These are phyloP conservation scores for Diplodia intermedia DNA, from an alignment of 2,329 filamentous ascomycete genomes.

Conservation along the genomic window DNA sequence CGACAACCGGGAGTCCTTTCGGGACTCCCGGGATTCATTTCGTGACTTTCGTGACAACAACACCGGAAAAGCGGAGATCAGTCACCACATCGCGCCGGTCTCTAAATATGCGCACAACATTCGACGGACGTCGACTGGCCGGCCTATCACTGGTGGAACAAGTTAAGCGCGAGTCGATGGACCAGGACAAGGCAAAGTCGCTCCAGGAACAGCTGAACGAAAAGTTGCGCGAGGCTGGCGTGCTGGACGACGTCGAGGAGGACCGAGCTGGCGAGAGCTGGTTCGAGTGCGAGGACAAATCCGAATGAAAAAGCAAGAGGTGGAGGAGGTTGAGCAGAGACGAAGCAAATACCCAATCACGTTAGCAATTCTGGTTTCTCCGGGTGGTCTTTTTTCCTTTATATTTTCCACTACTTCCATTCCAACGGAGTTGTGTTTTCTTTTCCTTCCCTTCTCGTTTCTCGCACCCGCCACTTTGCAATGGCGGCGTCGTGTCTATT, in stretches of 20 bases:
- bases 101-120: constrained; percentile 33
- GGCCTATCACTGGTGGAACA: constrained; percentile 29
- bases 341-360: constrained; percentile 32
- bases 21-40: constrained; percentile 61
- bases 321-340: constrained; percentile 22
- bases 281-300: constrained; percentile 24
- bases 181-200: constrained; percentile 11
- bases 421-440: constrained; percentile 18
- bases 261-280: constrained; percentile 29
- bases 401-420: neutral
- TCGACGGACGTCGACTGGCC: constrained; percentile 31
- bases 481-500: constrained; percentile 31
- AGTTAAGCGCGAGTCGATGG: constrained; percentile 29
- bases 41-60: constrained; percentile 27
- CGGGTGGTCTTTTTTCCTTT: constrained; percentile 14
- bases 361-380: constrained; percentile 22
- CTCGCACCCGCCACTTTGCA: constrained; percentile 29
- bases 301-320: constrained; percentile 27
- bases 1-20: constrained; percentile 27
- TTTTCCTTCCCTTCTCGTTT: constrained; percentile 1
- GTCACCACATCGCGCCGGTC: constrained; percentile 32
- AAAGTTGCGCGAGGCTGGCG: constrained; percentile 13
- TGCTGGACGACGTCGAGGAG: constrained; percentile 20
- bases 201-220: constrained; percentile 22
- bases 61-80: constrained; percentile 29